Conservation (phyloP, 495 filamentous ascomycete genomes). For the Aspergillus leporis region DNA sequence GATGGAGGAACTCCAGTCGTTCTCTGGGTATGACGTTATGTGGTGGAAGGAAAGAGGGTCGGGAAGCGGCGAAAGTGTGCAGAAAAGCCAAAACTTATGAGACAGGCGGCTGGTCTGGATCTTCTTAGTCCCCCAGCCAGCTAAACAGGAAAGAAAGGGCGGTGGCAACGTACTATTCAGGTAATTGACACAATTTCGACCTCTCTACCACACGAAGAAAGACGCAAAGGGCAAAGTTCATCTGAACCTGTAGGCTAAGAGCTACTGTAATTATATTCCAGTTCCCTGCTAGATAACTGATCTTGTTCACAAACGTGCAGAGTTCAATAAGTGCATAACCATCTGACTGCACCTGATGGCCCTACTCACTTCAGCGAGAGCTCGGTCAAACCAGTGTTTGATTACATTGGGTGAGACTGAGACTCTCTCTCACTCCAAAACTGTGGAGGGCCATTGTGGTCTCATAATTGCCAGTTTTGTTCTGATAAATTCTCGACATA, state of each 20-base stretch:
- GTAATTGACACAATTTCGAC: not conserved
- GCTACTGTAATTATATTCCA: not conserved
- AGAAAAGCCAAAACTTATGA: constrained; percentile 10
- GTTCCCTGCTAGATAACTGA: not conserved
- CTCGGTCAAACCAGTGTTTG: no score
- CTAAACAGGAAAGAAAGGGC: not conserved
- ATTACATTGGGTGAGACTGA: no score
- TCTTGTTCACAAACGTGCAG: not conserved
- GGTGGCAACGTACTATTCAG: constrained; percentile 4
- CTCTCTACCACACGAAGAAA: no score
- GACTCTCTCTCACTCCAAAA: no score
- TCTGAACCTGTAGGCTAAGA: no score
- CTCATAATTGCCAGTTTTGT: no score
- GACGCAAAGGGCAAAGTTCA: no score
- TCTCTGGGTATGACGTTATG: constrained; percentile 34
- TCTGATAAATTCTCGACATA: no score
- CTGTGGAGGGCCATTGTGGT: no score
- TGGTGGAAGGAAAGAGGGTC: constrained; percentile 15
- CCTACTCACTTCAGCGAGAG: no score
- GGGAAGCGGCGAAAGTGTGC: constrained; percentile 24
- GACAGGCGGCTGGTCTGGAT: constrained; percentile 23
- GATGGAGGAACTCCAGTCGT: constrained; percentile 13
- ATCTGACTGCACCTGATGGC: not conserved
- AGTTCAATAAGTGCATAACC: not conserved
- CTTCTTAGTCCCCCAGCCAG: constrained; percentile 11